Evolutionary conservation across 345 rosid species (phyloP), one percentile per base, ranked within the genome.

Genomic region (Gynandropsis gynandra): DNA sequence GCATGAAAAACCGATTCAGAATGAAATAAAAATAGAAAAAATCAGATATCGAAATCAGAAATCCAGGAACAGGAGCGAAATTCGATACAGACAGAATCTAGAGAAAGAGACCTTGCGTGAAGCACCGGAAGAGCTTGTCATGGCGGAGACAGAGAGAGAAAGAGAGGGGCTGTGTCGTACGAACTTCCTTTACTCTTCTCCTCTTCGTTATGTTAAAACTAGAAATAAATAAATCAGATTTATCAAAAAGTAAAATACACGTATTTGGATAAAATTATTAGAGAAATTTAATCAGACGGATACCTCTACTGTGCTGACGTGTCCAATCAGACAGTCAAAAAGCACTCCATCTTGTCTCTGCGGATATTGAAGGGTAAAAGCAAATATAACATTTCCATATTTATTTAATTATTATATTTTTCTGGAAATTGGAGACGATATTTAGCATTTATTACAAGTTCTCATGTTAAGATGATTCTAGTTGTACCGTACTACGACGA

Each of bases 111-210:
- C 92, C 92, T 80, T 84, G 76, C 87, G 92, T 47, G 89, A 56
- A 51, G 77, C 58, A 65, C 85, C 67, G 58, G 92, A 79, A 63
- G 96, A 80, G 74, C 95, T 76, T 61, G 90, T 75, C 97, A 89
- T 88, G 76, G 64, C 63, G 55, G 40, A 13, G 19, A 36, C 24
- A 54, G 27, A 43, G 60, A 35, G 58, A 49, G 50, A 38, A 24
- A 36, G 40, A 42, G 40, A 33, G 36, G 10, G 36, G 10, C 7
- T 33, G 3, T 9, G 5, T 24, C 5, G 29, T 24, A 2, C 29
- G 29, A 24, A 5, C 29, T n/a, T 24, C 4, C 29, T 24, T 24
- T 24, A 24, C 29, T 24, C 29, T 24, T n/a, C n/a, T n/a, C n/a
- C 29, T 24, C 29, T 24, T 9, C 0, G 11, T 36, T 36, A 36